phyloP scores from a whole-genome alignment of 768 basidiomycete genomes.

The Russula vinacea region DNA sequence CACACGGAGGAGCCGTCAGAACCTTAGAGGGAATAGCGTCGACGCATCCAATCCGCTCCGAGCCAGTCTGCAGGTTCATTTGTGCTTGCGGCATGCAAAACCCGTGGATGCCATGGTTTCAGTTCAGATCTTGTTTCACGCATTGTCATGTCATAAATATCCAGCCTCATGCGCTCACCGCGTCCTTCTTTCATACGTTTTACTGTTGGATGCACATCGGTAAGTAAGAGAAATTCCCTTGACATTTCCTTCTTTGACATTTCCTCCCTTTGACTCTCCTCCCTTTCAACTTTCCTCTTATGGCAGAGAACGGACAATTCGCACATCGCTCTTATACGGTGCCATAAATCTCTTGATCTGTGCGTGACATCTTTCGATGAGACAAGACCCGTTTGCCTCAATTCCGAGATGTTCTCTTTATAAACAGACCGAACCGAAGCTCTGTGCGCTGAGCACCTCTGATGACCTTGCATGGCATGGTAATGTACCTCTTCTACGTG shows the following conservation, averaged over 20 bases:
- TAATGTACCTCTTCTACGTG: slow-evolving; percentile 14
- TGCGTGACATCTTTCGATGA: slow-evolving; percentile 30
- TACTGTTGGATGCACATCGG: slow-evolving; percentile 28
- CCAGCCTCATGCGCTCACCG: slow-evolving; percentile 28
- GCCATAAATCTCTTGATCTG: slow-evolving; percentile 32
- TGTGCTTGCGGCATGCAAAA: slow-evolving; percentile 22
- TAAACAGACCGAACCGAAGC: slow-evolving; percentile 28
- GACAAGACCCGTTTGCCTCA: slow-evolving; percentile 28
- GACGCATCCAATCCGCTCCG: slow-evolving; percentile 19
- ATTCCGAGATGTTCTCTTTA: slow-evolving; percentile 27
- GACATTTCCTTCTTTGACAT: slow-evolving; percentile 32
- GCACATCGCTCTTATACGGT: slow-evolving; percentile 28
- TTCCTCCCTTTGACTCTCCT: slow-evolving; percentile 26
- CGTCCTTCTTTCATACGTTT: slow-evolving; percentile 28
- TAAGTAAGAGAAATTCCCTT: slow-evolving; percentile 30
- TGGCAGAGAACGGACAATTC: slow-evolving; percentile 29
- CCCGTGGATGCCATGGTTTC: slow-evolving; percentile 30
- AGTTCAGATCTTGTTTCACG: slow-evolving; percentile 29
- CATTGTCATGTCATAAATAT: slow-evolving; percentile 31
- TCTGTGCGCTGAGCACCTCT: slow-evolving; percentile 16
- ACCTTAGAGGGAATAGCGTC: slow-evolving; percentile 24
- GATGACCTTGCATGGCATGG: slow-evolving; percentile 26
- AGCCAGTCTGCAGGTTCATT: slow-evolving; percentile 26
- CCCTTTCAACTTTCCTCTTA: slow-evolving; percentile 32
- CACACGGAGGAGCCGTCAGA: slow-evolving; percentile 20